Evolutionary conservation across 2,329 filamentous ascomycete species (phyloP).

Genomic region (Eurotiales sp.): DNA sequence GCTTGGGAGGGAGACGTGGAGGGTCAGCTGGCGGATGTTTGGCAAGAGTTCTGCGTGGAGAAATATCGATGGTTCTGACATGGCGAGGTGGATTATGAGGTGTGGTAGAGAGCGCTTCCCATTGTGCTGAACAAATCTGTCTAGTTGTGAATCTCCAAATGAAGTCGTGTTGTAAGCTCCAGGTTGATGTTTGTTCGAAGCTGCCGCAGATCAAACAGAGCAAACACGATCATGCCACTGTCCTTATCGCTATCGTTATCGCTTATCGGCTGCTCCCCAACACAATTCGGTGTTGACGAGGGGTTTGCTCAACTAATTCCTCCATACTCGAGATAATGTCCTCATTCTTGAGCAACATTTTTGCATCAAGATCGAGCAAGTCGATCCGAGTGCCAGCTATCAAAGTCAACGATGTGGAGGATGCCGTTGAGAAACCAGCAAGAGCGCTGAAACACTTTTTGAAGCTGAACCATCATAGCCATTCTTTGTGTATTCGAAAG

Average conservation of each 20-base stretch:
- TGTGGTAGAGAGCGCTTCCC: neutral
- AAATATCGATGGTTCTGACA: slow-evolving; percentile 24
- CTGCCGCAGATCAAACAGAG: no score
- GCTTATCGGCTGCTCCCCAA: slow-evolving; percentile 11
- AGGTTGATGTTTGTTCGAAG: neutral
- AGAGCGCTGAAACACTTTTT: slow-evolving; percentile 86
- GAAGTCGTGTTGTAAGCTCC: neutral
- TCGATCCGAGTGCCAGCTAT: slow-evolving; percentile 59
- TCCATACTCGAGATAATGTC: slow-evolving; percentile 1
- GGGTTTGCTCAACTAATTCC: neutral
- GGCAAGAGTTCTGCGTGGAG: slow-evolving; percentile 60
- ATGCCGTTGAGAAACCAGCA: slow-evolving; percentile 70
- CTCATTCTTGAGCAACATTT: slow-evolving; percentile 10
- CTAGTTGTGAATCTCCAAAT: neutral
- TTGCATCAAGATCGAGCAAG: neutral
- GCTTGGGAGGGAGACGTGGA: slow-evolving; percentile 50
- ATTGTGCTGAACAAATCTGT: neutral
- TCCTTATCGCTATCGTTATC: slow-evolving; percentile 14
- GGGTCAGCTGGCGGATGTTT: slow-evolving; percentile 58
- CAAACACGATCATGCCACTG: slow-evolving; percentile 2
- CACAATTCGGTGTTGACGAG: neutral
- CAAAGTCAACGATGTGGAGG: slow-evolving; percentile 74
- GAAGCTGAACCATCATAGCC: slow-evolving; percentile 86
- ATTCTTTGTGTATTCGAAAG: slow-evolving; percentile 75
- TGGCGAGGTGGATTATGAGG: neutral